A percentile compares a stretch with the other conserved stretches of the same genome.
Evolutionary conservation across 108 stramenopile species (phyloP).

Genomic region (Stephanodiscus triporus): DNA sequence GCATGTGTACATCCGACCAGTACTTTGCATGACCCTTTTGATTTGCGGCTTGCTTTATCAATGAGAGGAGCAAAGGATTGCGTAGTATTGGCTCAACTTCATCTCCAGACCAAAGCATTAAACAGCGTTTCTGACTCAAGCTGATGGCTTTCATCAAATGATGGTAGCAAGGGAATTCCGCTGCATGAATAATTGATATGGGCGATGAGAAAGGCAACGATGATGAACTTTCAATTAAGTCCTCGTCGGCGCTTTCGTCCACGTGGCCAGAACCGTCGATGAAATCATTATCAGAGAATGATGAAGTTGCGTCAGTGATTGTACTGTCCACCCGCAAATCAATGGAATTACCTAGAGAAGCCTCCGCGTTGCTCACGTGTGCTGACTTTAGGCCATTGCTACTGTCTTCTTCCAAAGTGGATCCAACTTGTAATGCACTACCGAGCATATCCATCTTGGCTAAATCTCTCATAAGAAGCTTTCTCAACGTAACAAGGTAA

Average conservation of each 20-base stretch:
- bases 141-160: slow-evolving; percentile 66
- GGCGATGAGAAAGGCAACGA: background rate
- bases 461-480: slow-evolving; percentile 82
- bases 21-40: slow-evolving; percentile 28
- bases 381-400: slow-evolving; percentile 5
- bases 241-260: slow-evolving; percentile 3
- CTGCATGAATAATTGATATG: slow-evolving; percentile 24
- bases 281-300: slow-evolving; percentile 16
- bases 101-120: slow-evolving; percentile 58
- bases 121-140: slow-evolving; percentile 69
- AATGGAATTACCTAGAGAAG: background rate
- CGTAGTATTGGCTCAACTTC: slow-evolving; percentile 50
- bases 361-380: slow-evolving; percentile 11
- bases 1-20: slow-evolving; percentile 60
- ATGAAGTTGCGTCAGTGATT: slow-evolving; percentile 12
- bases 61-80: slow-evolving; percentile 38
- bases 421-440: slow-evolving; percentile 13
- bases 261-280: background rate
- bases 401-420: slow-evolving; percentile 11
- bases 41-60: slow-evolving; percentile 52
- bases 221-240: background rate
- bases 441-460: slow-evolving; percentile 42
- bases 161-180: slow-evolving; percentile 60
- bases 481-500: slow-evolving; percentile 69
- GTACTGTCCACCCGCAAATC: slow-evolving; percentile 13